phyloP scores from a whole-genome alignment of 202 grass and related monocot species.

The Schoenoplectus triqueter region DNA sequence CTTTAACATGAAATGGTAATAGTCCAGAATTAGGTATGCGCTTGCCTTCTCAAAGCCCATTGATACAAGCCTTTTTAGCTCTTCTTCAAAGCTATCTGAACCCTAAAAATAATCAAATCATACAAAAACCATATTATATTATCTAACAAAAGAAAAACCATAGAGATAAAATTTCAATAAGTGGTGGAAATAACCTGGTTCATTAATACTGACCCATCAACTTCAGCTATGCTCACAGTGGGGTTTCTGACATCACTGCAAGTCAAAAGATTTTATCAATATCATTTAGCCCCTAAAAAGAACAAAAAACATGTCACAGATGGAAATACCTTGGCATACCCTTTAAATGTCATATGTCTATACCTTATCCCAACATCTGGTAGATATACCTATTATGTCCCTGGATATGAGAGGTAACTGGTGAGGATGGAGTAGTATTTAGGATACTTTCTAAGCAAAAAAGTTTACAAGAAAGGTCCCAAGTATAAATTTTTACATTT shows the following conservation, averaged over 20 bases:
- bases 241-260: slow-evolving; percentile 56
- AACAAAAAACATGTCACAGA: slow-evolving; percentile 20
- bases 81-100: slow-evolving; percentile 91
- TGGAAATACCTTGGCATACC: not conserved
- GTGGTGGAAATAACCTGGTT: slow-evolving; percentile 56
- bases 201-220: slow-evolving; percentile 53
- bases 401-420: not conserved
- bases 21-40: slow-evolving; percentile 22
- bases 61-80: slow-evolving; percentile 77
- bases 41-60: slow-evolving; percentile 98
- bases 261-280: slow-evolving; percentile 8
- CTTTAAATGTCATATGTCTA: slow-evolving; percentile 1
- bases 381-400: not conserved
- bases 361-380: not conserved
- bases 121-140: slow-evolving; percentile 33
- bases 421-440: not conserved
- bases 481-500: not conserved
- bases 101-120: slow-evolving; percentile 51
- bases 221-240: slow-evolving; percentile 52
- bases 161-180: slow-evolving; percentile 33
- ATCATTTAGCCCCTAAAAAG: slow-evolving; percentile 22
- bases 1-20: slow-evolving; percentile 1
- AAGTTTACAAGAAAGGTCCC: not conserved
- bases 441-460: not conserved
- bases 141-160: slow-evolving; percentile 34